These are phyloP conservation scores for Melastoma malabathricum DNA, from an alignment of 345 rosid genomes.

Conservation along the genomic window DNA sequence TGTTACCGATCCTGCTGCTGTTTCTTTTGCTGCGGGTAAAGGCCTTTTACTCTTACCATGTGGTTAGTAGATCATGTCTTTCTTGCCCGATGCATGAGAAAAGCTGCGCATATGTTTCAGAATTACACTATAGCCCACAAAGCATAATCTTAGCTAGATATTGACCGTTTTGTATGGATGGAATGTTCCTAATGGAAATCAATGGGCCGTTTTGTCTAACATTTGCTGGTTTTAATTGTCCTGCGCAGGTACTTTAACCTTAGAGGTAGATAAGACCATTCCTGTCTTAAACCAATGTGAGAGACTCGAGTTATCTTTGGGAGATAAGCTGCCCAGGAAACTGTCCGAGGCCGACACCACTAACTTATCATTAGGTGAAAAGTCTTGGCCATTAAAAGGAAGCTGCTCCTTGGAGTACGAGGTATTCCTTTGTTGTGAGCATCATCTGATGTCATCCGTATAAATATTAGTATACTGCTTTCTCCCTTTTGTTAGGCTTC, in stretches of 20 bases:
- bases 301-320: conserved; percentile 4
- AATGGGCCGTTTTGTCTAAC: neutral
- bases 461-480: neutral
- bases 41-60: neutral
- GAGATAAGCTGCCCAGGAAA: conserved; percentile 4
- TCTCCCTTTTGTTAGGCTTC: conserved; percentile 1
- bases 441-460: neutral
- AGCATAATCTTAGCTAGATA: too few species aligned
- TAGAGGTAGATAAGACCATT: conserved; percentile 6
- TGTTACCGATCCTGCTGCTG: neutral
- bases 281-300: neutral
- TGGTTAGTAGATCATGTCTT: neutral
- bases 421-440: conserved; percentile 7
- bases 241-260: conserved; percentile 8
- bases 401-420: conserved; percentile 11
- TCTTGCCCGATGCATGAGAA: too few species aligned
- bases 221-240: neutral
- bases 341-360: conserved; percentile 3
- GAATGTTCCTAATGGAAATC: neutral
- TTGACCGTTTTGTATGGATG: too few species aligned
- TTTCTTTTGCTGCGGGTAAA: neutral
- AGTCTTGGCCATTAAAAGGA: conserved; percentile 5
- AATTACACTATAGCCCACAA: too few species aligned
- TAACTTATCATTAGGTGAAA: conserved; percentile 6
- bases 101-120: too few species aligned